Conservation (phyloP, 495 filamentous ascomycete species). For the Xylaria telfairii region DNA sequence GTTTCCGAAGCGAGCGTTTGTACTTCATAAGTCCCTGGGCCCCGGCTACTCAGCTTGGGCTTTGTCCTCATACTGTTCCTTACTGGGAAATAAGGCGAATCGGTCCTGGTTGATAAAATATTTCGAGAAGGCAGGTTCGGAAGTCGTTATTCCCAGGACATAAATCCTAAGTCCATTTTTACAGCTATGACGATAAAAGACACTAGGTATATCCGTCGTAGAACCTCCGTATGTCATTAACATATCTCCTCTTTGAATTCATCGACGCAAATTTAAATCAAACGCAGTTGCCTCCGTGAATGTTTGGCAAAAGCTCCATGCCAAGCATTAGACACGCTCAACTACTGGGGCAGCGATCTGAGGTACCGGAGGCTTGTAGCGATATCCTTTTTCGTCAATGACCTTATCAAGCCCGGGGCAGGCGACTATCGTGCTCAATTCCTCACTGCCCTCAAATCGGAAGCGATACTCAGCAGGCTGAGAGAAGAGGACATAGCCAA, state of each 20-base stretch:
- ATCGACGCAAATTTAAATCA: background rate
- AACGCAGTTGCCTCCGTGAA: background rate
- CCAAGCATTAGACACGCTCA: slow-evolving; percentile 1
- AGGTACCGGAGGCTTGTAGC: slow-evolving; percentile 28
- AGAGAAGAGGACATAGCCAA: slow-evolving; percentile 45
- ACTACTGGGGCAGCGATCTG: slow-evolving; percentile 32
- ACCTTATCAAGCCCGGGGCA: slow-evolving; percentile 41
- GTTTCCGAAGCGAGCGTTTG: background rate
- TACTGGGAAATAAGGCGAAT: background rate
- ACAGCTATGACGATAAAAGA: background rate
- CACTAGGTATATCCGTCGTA: background rate
- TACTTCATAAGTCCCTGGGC: background rate
- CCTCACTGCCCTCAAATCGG: slow-evolving; percentile 22
- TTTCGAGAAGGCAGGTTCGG: background rate
- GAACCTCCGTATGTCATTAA: background rate
- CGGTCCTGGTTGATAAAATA: too few species aligned
- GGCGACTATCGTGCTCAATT: slow-evolving; percentile 29
- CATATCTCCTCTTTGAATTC: background rate
- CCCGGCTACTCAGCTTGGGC: background rate
- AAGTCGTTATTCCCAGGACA: background rate
- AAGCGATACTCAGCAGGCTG: slow-evolving; percentile 42
- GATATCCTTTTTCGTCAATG: slow-evolving; percentile 35
- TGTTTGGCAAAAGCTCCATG: background rate
- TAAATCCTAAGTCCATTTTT: background rate
- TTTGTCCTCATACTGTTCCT: background rate